Evolutionary conservation across 108 stramenopile genomes (phyloP).

Genomic region (Pseudonitzschia multistriata): DNA sequence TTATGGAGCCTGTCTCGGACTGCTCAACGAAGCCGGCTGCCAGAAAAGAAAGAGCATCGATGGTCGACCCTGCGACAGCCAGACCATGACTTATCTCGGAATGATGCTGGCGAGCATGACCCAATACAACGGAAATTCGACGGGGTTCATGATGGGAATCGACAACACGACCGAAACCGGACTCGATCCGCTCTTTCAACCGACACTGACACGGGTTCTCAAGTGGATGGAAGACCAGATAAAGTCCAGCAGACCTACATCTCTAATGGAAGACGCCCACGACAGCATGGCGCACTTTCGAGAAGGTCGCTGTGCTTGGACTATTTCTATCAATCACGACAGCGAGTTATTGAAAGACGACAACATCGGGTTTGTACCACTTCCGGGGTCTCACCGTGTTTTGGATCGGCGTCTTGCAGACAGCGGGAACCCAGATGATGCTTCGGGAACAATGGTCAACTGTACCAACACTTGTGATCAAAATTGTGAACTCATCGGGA

Average conservation of each 20-base stretch:
- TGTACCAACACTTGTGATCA: slow-evolving; percentile 2
- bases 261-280: slow-evolving; percentile 18
- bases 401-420: slow-evolving; percentile 5
- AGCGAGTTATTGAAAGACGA: slow-evolving; percentile 7
- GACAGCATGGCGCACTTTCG: slow-evolving; percentile 25
- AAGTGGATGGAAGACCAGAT: slow-evolving; percentile 31
- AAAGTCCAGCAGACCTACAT: slow-evolving; percentile 8
- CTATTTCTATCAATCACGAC: slow-evolving; percentile 19
- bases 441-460: background rate
- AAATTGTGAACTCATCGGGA: background rate
- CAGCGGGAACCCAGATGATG: background rate
- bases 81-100: slow-evolving; percentile 29
- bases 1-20: slow-evolving; percentile 31
- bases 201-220: slow-evolving; percentile 15
- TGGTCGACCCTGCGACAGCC: slow-evolving; percentile 11
- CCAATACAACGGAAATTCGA: slow-evolving; percentile 33
- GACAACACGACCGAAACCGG: background rate
- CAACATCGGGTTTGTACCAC: slow-evolving; percentile 21
- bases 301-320: slow-evolving; percentile 33
- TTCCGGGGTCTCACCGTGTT: slow-evolving; percentile 22
- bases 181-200: slow-evolving; percentile 28
- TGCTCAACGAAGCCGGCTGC: slow-evolving; percentile 20
- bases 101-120: slow-evolving; percentile 39
- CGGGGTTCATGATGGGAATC: slow-evolving; percentile 43
- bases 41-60: background rate